Base-by-base conservation (phyloP, 768 basidiomycete genomes). In the Dacryopinax primogenitus region DNA sequence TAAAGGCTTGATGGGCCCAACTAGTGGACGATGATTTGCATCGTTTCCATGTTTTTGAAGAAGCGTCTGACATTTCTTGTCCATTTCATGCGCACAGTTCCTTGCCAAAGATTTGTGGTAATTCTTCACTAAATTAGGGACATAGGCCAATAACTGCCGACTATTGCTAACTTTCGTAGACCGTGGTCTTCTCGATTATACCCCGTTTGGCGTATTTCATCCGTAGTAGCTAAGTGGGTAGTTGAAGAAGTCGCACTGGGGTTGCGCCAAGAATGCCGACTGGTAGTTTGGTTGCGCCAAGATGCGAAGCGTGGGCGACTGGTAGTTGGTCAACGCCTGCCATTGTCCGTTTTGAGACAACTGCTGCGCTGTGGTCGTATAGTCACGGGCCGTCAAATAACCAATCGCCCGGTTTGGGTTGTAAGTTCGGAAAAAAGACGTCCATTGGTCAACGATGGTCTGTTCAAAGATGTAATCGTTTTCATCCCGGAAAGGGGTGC, bases 401-500 rank as follows among this genome's bases (percentile, higher is more conserved):
- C 68, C 74, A 0, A 70, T 66, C 1, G 76, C 72, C 0, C 80
- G 81, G 66, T 81, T 82, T 11, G 82, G 81, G 66, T 82, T 71
- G 68, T 76, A 78, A 2, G 78, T 78, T 34, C 80, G 75, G 9
- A 78, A 80, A 66, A 82, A 82, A 4, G 78, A 70, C 0, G 77
- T 72, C 82, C 81, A 83, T 9, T 72, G 69, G 67, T 82, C 81
- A 3, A 78, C 70, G 39, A 72, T 73, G 37, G 78, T 70, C 68
- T 81, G 80, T 63, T 75, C 74, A 69, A 82, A 74, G 0, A 77
- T 72, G 4, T 81, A 74, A 70, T 82, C 81, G 41, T 75, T 71
- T 28, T 70, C 71, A 70, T 82, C 81, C 33, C 81, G 78, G 73
- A 80, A 80, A 0, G 80, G 78, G 1, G 68, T 68, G 9, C 70